A percentile compares a stretch with the other conserved stretches of the same genome.
Evolutionary conservation across 176 grass and related monocot species (phyloP).

Genomic region (Lolium multiflorum): DNA sequence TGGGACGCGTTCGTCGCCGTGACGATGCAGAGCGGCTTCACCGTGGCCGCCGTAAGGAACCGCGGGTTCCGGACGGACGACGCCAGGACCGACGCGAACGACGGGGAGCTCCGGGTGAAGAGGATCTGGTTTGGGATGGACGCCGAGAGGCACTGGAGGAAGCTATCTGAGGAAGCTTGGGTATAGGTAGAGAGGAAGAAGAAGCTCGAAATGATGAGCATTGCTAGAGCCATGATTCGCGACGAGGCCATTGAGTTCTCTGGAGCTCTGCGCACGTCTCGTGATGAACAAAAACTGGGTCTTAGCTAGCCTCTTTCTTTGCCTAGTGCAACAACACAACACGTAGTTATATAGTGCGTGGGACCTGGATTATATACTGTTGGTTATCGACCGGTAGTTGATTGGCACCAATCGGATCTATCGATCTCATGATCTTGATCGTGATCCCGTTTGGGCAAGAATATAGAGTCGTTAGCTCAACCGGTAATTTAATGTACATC

Average conservation of each 20-base stretch:
- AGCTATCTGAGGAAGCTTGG: neutral
- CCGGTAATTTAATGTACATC: too few species aligned
- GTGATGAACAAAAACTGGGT: neutral
- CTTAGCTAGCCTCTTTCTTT: neutral
- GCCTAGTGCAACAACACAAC: neutral
- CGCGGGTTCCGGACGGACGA: conserved; percentile 48
- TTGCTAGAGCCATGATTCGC: neutral
- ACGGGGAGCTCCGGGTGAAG: neutral
- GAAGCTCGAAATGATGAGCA: neutral
- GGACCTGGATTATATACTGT: neutral
- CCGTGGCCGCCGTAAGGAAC: conserved; percentile 32
- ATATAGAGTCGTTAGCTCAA: neutral
- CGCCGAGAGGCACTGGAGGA: conserved; percentile 4
- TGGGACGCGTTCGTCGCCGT: conserved; percentile 52
- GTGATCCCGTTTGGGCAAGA: neutral
- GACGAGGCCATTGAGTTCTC: neutral
- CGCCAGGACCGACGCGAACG: conserved; percentile 38
- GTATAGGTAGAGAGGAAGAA: neutral
- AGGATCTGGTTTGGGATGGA: neutral
- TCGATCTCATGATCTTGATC: neutral
- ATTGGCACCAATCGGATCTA: neutral
- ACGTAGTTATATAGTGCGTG: neutral
- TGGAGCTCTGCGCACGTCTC: too few species aligned
- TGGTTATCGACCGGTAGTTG: neutral
- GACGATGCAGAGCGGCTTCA: conserved; percentile 53